Evolutionary conservation across 2,329 filamentous ascomycete genomes (phyloP), one percentile per base, ranked within the genome.

Genomic region (Aspergillus neoniger): DNA sequence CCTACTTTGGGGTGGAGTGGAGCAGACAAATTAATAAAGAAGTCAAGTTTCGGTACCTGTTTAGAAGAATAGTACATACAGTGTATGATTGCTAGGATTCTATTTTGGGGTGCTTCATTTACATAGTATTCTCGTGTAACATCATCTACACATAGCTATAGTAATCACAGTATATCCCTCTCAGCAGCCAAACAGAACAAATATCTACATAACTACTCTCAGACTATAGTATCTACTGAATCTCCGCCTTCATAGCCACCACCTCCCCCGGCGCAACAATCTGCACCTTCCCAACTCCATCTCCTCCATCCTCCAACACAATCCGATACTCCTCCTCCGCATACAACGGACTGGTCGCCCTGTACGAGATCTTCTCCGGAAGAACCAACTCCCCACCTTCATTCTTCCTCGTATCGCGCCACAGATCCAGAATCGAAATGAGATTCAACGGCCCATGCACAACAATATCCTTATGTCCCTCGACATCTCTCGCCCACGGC

Each of bases 301-400:
- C 69, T 6, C 63, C 70, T 19, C 72, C 75, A 57, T 76, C 70
- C 52, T 77, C 60, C 25, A 83, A 68, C 17, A 79, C 67, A 63
- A 82, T 74, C 49, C 74, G 70, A 69, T 83, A 83, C 58, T 73
- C 70, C 62, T 83, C 81, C 12, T 78, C 77, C 1, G 76, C 81
- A 74, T 83, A 84, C 19, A 83, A 62, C 4, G 81, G 81, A 60
- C 74, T 79, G 14, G 81, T 83, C 21, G 81, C 81, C 12, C 81
- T 72, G 65, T 84, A 84, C 2, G 66, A 70, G 49, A 83, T 79
- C 44, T 72, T 77, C 62, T 74, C 70, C 1, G 81, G 81, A 2
- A 79, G 63, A 2, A 72, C 54, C 28, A 72, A 55, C 8, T 66
- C 57, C 9, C 66, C 32, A 15, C 64, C 2, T 62, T 62, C 25